These are phyloP conservation scores for Cryptosporidium xiaoi DNA, from an alignment of 169 alveolate species.

Conservation along the genomic window DNA sequence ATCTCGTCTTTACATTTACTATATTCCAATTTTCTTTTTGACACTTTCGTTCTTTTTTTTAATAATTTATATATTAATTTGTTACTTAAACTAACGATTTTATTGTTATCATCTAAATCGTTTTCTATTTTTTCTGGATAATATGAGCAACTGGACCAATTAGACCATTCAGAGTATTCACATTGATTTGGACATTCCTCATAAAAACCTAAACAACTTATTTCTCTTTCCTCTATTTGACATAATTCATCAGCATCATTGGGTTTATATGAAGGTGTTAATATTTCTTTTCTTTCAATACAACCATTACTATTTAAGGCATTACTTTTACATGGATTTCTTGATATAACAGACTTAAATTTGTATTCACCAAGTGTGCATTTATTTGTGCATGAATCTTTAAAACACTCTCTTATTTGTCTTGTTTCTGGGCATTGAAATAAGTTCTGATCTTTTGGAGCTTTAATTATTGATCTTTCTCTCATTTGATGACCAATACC, in stretches of 20 bases:
- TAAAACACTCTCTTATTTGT: conserved; percentile 47
- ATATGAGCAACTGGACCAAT: conserved; percentile 47
- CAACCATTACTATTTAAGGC: background rate
- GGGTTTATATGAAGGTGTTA: conserved; percentile 32
- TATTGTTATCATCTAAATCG: background rate
- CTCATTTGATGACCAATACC: conserved; percentile 80
- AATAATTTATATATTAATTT: background rate
- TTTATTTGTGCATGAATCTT: conserved; percentile 36
- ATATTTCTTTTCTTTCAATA: conserved; percentile 44
- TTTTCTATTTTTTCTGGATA: background rate
- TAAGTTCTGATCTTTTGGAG: conserved; percentile 67
- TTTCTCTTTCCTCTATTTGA: conserved; percentile 41
- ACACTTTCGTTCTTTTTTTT: conserved; percentile 3
- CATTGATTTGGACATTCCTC: conserved; percentile 20
- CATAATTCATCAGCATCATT: background rate
- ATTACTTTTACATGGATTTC: conserved; percentile 22
- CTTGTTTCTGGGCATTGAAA: conserved; percentile 65
- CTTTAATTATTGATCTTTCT: conserved; percentile 76
- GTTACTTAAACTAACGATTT: background rate
- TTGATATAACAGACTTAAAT: conserved; percentile 25
- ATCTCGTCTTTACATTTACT: conserved; percentile 17
- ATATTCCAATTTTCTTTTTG: conserved; percentile 1
- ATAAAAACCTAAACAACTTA: conserved; percentile 9
- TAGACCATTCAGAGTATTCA: conserved; percentile 46
- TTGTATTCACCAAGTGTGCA: conserved; percentile 45